Base-by-base conservation (phyloP, 2,329 filamentous ascomycete species). In the Thyridium curvatum region DNA sequence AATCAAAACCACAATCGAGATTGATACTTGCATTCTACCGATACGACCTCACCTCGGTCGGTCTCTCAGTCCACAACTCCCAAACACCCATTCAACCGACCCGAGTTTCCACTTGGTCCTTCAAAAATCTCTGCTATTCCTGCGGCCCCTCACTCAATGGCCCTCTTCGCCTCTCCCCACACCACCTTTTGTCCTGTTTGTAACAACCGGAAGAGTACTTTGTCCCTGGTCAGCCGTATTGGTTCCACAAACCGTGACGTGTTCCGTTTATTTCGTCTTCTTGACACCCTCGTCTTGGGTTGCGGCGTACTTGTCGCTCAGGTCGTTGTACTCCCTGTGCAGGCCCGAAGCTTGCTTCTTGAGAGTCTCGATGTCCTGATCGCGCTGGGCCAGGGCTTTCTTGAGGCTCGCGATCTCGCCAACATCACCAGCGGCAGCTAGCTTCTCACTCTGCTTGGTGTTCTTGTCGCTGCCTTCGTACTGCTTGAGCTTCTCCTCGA, bases 301-400 rank as follows among this genome's bases (percentile, higher is more conserved):
- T 42, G 71, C 66, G 43, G 80, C 74, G 52, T 90, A 84, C 71
- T 93, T 80, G 58, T 97, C 90, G 47, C 86, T 82, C 53, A 97
- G 72, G 50, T 82, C 79, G 60, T 86, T 79, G 66, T 96, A 97
- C 71, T 94, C 90, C 58, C 80, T 77, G 61, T 81, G 80, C 44
- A 97, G 74, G 37, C 86, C 86, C 59, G 86, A 79, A 46, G 82
- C 78, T 76, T 98, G 93, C 75, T 94, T 94, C 83, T 94, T 94
- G 52, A 97, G 71, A 41, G 79, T 86, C 65, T 84, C 79, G 51
- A 96, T 78, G 55, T 97, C 89, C 49, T 75, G 76, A 49, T 96
- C 85, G 70, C 89, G 90, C 62, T 78, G 73, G 45, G 80, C 79
- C 46, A 94, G 72, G 60, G 94, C 72, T 68, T 77, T 73, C 67